These are phyloP conservation scores for Rubroshorea leprosula DNA, from an alignment of 345 rosid species.

Conservation along the genomic window DNA sequence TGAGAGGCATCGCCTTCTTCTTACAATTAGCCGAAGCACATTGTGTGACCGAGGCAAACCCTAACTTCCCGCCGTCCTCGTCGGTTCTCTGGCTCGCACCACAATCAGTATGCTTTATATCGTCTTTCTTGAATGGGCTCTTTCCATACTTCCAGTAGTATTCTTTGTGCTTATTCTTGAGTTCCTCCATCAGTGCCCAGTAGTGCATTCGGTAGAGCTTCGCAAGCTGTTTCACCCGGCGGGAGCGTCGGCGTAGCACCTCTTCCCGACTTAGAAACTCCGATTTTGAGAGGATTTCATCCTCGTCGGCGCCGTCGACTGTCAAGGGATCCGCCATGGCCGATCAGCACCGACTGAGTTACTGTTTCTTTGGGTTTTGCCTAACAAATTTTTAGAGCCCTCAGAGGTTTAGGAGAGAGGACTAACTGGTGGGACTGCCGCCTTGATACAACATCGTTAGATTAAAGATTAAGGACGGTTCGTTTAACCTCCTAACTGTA, in stretches of 20 bases:
- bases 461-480: too few species aligned
- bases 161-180: constrained; percentile 44
- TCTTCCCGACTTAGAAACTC: constrained; percentile 29
- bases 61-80: constrained; percentile 17
- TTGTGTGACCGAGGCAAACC: constrained; percentile 3
- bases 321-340: constrained; percentile 6
- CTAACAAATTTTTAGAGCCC: background rate
- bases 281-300: constrained; percentile 9
- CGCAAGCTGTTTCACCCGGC: constrained; percentile 25
- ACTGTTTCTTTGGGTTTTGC: constrained; percentile 10
- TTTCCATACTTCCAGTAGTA: constrained; percentile 58
- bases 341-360: constrained; percentile 9
- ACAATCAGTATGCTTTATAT: constrained; percentile 3
- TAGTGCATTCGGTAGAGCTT: constrained; percentile 37
- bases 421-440: too few species aligned
- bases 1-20: constrained; percentile 37
- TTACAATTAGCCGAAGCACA: constrained; percentile 30
- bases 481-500: too few species aligned
- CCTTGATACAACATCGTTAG: too few species aligned
- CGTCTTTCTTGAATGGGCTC: constrained; percentile 44
- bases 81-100: background rate
- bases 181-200: constrained; percentile 70
- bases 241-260: constrained; percentile 30
- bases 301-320: constrained; percentile 10
- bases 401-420: too few species aligned